A percentile compares a stretch with the other conserved stretches of the same genome.
Conservation (phyloP, 352 stramenopile genomes). For the Elongisporangium anandrum region DNA sequence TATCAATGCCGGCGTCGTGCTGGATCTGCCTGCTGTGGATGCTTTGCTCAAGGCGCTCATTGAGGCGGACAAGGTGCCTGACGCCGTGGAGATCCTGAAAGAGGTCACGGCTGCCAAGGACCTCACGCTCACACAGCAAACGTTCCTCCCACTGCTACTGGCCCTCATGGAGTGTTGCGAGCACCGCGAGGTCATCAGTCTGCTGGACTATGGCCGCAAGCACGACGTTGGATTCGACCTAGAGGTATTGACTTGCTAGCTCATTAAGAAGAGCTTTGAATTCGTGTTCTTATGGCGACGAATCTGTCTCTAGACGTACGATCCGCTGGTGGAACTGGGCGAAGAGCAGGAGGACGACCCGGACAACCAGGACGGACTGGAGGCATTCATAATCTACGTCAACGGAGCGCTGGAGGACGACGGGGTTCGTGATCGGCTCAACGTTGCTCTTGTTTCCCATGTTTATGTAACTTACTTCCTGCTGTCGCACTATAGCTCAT, state of each 20-base stretch:
- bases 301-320: conserved; percentile 44
- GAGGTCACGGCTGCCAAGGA: conserved; percentile 31
- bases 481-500: conserved; percentile 7
- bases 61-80: conserved; percentile 26
- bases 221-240: conserved; percentile 49
- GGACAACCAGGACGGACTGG: conserved; percentile 39
- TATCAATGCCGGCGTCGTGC: conserved; percentile 30
- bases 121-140: conserved; percentile 46
- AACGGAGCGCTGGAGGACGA: conserved; percentile 48
- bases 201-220: conserved; percentile 49
- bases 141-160: conserved; percentile 42
- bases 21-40: conserved; percentile 61
- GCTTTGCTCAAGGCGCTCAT: conserved; percentile 39
- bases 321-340: conserved; percentile 49
- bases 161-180: conserved; percentile 43
- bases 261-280: conserved; percentile 2
- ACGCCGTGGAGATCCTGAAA: conserved; percentile 39
- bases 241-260: conserved; percentile 18
- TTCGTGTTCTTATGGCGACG: not conserved
- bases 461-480: not conserved
- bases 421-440: conserved; percentile 23
- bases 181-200: conserved; percentile 35
- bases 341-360: conserved; percentile 38
- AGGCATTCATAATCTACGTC: conserved; percentile 57
- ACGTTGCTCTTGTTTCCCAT: not conserved